These are phyloP conservation scores for Ceratobasidium papillatum DNA, from an alignment of 1,284 basidiomycete genomes.

Conservation along the genomic window DNA sequence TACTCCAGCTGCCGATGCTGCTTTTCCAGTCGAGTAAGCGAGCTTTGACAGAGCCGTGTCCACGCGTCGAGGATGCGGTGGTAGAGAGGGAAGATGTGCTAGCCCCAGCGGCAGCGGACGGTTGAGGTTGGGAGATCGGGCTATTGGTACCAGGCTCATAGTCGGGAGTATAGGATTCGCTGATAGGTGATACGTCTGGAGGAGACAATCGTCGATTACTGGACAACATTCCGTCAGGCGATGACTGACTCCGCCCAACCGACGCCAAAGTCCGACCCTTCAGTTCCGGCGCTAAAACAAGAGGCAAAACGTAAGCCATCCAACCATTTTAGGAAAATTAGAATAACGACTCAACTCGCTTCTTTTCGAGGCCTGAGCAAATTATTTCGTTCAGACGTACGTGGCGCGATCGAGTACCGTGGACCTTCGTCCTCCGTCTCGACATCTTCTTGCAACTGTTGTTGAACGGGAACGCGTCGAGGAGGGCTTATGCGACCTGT, in stretches of 20 bases:
- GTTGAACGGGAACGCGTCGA: slow-evolving; percentile 20
- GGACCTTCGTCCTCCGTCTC: slow-evolving; percentile 32
- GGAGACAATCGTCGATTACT: neutral
- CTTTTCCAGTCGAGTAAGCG: slow-evolving; percentile 31
- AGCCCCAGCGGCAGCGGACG: slow-evolving; percentile 2
- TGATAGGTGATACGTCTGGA: neutral
- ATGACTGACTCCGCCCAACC: slow-evolving; percentile 6
- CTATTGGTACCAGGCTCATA: neutral
- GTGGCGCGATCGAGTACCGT: slow-evolving; percentile 12
- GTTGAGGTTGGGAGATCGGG: neutral
- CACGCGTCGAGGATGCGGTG: slow-evolving; percentile 5
- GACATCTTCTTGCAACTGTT: slow-evolving; percentile 7
- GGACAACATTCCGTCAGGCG: slow-evolving; percentile 3
- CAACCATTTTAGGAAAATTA: neutral
- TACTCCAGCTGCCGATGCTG: slow-evolving; percentile 29
- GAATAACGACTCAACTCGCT: slow-evolving; percentile 14
- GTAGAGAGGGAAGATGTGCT: slow-evolving; percentile 34
- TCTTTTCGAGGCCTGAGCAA: slow-evolving; percentile 8
- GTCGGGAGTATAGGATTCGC: neutral
- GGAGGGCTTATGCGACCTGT: slow-evolving; percentile 14
- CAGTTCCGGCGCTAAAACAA: slow-evolving; percentile 11
- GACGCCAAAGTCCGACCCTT: slow-evolving; percentile 9
- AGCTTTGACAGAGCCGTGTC: slow-evolving; percentile 24
- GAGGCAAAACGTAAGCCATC: neutral
- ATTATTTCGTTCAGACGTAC: slow-evolving; percentile 25